Conservation (phyloP, 1,284 basidiomycete genomes). For the Malassezia equina region DNA sequence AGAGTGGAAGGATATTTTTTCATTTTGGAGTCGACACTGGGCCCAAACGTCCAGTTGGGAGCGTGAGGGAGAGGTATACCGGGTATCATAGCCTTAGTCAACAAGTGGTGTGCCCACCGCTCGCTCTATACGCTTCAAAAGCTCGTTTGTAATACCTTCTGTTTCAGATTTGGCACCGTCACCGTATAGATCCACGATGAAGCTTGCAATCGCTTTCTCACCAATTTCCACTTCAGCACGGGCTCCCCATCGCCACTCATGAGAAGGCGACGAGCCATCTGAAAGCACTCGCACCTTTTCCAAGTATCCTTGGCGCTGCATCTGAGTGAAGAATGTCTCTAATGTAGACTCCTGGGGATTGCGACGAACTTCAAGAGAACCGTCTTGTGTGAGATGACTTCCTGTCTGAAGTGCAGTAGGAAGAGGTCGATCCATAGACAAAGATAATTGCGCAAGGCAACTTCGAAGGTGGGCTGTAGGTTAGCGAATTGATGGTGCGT, state of each 20-base stretch:
- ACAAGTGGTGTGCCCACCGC: conserved; percentile 15
- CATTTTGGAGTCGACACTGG: conserved; percentile 24
- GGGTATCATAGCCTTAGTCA: conserved; percentile 10
- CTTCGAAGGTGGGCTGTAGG: neutral
- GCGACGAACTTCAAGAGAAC: neutral
- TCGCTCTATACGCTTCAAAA: conserved; percentile 7
- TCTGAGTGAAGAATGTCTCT: conserved; percentile 15
- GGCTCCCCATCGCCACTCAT: conserved; percentile 43
- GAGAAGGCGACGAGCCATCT: conserved; percentile 8
- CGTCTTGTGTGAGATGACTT: neutral
- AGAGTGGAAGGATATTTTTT: conserved; percentile 29
- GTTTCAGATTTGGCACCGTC: conserved; percentile 11
- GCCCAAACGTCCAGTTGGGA: conserved; percentile 23
- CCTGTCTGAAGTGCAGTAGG: conserved; percentile 10
- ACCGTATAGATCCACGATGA: conserved; percentile 27
- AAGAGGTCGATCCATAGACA: conserved; percentile 5
- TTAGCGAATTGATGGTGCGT: neutral
- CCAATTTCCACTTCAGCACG: conserved; percentile 38
- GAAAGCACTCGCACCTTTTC: conserved; percentile 18
- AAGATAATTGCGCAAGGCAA: conserved; percentile 8
- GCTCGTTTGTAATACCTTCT: neutral
- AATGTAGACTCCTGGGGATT: conserved; percentile 11
- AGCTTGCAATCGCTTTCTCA: conserved; percentile 32
- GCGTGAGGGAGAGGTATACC: conserved; percentile 18
- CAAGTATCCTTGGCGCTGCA: conserved; percentile 32